Conservation (phyloP, 2,329 filamentous ascomycete genomes). For the Chaetothyriales sp. region DNA sequence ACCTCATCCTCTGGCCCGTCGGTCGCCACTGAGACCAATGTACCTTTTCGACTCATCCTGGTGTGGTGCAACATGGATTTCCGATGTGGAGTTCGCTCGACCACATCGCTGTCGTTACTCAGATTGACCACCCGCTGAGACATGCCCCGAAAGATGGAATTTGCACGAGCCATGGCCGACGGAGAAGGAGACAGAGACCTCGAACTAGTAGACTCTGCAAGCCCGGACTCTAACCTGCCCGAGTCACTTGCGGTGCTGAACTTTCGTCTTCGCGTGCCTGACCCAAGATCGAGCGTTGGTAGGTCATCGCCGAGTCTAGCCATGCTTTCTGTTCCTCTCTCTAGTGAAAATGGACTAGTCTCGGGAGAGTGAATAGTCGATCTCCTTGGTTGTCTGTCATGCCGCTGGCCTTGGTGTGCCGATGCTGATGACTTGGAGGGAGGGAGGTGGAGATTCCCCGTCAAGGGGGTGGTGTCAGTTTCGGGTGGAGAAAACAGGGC, state of each 20-base stretch:
- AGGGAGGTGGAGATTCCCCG: slow-evolving; percentile 41
- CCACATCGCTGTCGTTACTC: slow-evolving; percentile 75
- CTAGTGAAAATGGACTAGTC: slow-evolving; percentile 13
- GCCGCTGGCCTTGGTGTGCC: slow-evolving; percentile 29
- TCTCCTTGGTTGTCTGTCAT: slow-evolving; percentile 37
- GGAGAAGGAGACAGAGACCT: slow-evolving; percentile 51
- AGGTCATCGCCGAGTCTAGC: slow-evolving; percentile 49
- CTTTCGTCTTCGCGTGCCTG: slow-evolving; percentile 34
- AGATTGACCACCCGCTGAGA: slow-evolving; percentile 96
- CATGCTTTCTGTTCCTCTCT: slow-evolving; percentile 21
- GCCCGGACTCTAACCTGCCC: slow-evolving; percentile 26
- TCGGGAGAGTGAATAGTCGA: slow-evolving; percentile 42
- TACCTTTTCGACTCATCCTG: slow-evolving; percentile 9
- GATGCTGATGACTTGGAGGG: slow-evolving; percentile 35
- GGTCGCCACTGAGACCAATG: background rate
- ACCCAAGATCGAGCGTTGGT: slow-evolving; percentile 45
- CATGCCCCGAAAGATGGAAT: slow-evolving; percentile 70
- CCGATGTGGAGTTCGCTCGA: slow-evolving; percentile 57
- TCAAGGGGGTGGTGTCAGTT: slow-evolving; percentile 48
- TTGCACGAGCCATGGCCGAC: slow-evolving; percentile 53
- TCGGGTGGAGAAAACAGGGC: slow-evolving; percentile 30
- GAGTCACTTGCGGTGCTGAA: slow-evolving; percentile 44
- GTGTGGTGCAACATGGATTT: slow-evolving; percentile 30
- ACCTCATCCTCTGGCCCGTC: background rate
- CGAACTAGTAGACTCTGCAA: slow-evolving; percentile 33